Evolutionary conservation across 768 basidiomycete species (phyloP).

Genomic region (Tephrocybe sp.): DNA sequence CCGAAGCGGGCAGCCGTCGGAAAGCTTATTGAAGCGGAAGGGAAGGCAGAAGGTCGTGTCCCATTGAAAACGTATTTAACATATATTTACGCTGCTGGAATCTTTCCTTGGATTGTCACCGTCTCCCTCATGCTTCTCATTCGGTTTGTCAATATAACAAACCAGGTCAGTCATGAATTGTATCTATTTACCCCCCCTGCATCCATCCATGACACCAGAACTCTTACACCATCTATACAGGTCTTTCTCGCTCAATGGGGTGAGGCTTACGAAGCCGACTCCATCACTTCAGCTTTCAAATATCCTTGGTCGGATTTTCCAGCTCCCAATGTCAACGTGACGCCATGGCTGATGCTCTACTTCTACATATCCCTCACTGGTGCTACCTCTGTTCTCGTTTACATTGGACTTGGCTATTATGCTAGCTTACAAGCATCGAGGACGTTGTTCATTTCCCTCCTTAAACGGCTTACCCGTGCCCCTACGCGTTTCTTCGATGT

Average conservation of each 20-base stretch:
- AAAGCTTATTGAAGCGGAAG: slow-evolving; percentile 63
- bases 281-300: slow-evolving; percentile 16
- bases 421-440: slow-evolving; percentile 68
- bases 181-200: no score
- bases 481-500: slow-evolving; percentile 72
- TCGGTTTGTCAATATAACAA: slow-evolving; percentile 52
- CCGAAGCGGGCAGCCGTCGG: slow-evolving; percentile 28
- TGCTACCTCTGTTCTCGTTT: slow-evolving; percentile 51
- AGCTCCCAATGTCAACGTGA: slow-evolving; percentile 56
- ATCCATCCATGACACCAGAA: no score
- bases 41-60: slow-evolving; percentile 66
- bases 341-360: slow-evolving; percentile 67
- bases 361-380: slow-evolving; percentile 61
- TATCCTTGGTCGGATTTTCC: slow-evolving; percentile 54
- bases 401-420: slow-evolving; percentile 65
- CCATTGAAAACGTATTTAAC: slow-evolving; percentile 58
- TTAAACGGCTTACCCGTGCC: slow-evolving; percentile 56
- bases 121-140: slow-evolving; percentile 53
- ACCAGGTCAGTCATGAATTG: slow-evolving; percentile 43
- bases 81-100: slow-evolving; percentile 63
- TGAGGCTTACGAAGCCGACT: slow-evolving; percentile 54
- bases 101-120: slow-evolving; percentile 54
- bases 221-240: slow-evolving; percentile 27
- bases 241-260: slow-evolving; percentile 70
- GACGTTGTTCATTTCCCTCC: slow-evolving; percentile 53